Evolutionary conservation across 1,284 basidiomycete genomes (phyloP).

Genomic region (Volvariella volvacea): DNA sequence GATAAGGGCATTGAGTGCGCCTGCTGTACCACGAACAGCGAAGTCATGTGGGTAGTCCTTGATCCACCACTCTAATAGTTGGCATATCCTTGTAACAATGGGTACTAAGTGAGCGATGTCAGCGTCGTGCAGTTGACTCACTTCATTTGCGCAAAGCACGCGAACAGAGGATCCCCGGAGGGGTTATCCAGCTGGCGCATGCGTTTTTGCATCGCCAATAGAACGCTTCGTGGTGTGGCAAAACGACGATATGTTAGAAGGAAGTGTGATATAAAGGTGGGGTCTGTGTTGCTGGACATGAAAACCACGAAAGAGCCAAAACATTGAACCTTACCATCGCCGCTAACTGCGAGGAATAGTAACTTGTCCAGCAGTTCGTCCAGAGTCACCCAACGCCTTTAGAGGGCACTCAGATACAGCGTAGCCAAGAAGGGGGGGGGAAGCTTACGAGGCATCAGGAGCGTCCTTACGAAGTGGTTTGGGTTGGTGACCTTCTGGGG

Average conservation of each 20-base stretch:
- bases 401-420: slow-evolving; percentile 11
- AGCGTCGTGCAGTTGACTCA: slow-evolving; percentile 20
- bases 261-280: slow-evolving; percentile 69
- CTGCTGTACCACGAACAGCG: slow-evolving; percentile 61
- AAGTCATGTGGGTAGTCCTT: slow-evolving; percentile 69
- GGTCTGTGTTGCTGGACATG: slow-evolving; percentile 39
- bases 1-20: slow-evolving; percentile 66
- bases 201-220: slow-evolving; percentile 81
- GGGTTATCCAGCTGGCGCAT: slow-evolving; percentile 69
- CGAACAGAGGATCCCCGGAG: slow-evolving; percentile 73
- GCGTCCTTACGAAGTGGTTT: too few species aligned
- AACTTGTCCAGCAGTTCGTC: slow-evolving; percentile 75
- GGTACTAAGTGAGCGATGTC: slow-evolving; percentile 8
- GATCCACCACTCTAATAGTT: slow-evolving; percentile 70
- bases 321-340: slow-evolving; percentile 51
- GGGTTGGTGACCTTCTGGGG: too few species aligned
- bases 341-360: slow-evolving; percentile 67
- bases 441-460: too few species aligned
- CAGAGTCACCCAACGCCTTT: slow-evolving; percentile 54
- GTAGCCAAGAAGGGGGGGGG: too few species aligned
- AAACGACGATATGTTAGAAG: slow-evolving; percentile 76
- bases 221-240: slow-evolving; percentile 62
- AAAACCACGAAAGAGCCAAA: background rate
- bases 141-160: slow-evolving; percentile 81
- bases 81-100: slow-evolving; percentile 54